Evolutionary conservation across 345 rosid genomes (phyloP).

Genomic region (Ceriops tagal): DNA sequence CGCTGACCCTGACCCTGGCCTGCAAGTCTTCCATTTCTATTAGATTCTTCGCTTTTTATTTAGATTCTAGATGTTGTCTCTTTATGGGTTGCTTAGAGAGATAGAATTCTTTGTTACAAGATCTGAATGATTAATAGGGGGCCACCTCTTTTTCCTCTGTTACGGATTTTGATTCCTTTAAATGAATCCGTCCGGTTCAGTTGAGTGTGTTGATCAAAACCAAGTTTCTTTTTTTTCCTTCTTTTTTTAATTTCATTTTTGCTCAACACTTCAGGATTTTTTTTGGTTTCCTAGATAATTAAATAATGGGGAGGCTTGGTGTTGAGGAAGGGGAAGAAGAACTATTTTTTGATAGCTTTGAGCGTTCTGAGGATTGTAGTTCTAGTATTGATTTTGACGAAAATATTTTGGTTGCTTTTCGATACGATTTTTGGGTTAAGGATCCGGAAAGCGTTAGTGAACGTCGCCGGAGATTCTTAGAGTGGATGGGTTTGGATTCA

Average conservation of each 20-base stretch:
- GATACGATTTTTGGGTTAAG: slow-evolving; percentile 46
- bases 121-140: slow-evolving; percentile 4
- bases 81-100: neutral
- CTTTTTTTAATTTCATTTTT: neutral
- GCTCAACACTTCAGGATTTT: slow-evolving; percentile 28
- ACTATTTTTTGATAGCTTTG: slow-evolving; percentile 56
- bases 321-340: slow-evolving; percentile 47
- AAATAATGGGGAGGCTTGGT: slow-evolving; percentile 31
- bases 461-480: slow-evolving; percentile 43
- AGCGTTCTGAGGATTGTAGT: slow-evolving; percentile 44
- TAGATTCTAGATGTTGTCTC: neutral
- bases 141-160: too few relatives aligned
- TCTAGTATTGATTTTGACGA: slow-evolving; percentile 17
- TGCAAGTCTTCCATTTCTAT: slow-evolving; percentile 1
- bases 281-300: slow-evolving; percentile 5
- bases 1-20: slow-evolving; percentile 27
- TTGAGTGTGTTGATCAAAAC: too few relatives aligned
- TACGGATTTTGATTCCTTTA: too few relatives aligned
- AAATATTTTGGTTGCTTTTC: slow-evolving; percentile 17
- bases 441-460: slow-evolving; percentile 50
- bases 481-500: slow-evolving; percentile 34
- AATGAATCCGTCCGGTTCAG: too few relatives aligned
- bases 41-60: too few relatives aligned
- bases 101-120: slow-evolving; percentile 12
- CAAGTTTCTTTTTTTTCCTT: too few relatives aligned